Percentiles rank a stretch among this genome's conserved stretches.
Conservation (phyloP, 495 filamentous ascomycete species). For the Aspergillus nidulans region DNA sequence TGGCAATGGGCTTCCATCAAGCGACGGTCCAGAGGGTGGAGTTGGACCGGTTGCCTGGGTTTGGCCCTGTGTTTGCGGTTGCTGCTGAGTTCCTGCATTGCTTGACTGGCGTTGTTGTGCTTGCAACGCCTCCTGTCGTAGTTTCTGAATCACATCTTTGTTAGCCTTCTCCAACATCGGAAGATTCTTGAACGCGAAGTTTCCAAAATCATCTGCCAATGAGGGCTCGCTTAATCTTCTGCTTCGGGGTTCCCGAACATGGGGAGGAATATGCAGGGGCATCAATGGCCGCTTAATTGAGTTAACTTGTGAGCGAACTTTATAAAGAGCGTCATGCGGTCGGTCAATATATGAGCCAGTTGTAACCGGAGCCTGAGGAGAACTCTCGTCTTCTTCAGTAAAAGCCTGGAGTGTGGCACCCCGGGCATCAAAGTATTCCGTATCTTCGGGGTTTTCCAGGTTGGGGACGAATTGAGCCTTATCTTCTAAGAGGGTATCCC, state of each 20-base stretch:
- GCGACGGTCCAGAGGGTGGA: constrained; percentile 53
- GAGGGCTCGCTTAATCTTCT: constrained; percentile 88
- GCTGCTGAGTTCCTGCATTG: constrained; percentile 9
- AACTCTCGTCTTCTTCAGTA: constrained; percentile 81
- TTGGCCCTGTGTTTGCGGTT: not conserved
- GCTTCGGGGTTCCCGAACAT: constrained; percentile 78
- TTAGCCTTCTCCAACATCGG: constrained; percentile 97
- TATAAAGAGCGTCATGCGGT: constrained; percentile 90
- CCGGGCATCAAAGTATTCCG: constrained; percentile 92
- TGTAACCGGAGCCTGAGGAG: constrained; percentile 52
- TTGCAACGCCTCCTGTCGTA: constrained; percentile 81
- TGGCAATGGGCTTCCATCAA: constrained; percentile 83
- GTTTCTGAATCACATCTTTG: constrained; percentile 95
- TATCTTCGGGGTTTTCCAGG: constrained; percentile 91
- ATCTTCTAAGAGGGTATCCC: constrained; percentile 85
- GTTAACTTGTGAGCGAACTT: constrained; percentile 81
- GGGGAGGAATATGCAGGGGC: constrained; percentile 92
- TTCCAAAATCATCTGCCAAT: constrained; percentile 86
- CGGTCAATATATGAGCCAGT: constrained; percentile 64
- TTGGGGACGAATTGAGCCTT: constrained; percentile 94
- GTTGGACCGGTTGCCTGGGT: constrained; percentile 3
- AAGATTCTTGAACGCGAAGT: constrained; percentile 94
- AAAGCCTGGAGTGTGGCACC: constrained; percentile 88
- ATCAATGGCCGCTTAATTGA: constrained; percentile 82
- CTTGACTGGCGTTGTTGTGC: constrained; percentile 46